A percentile compares a stretch with the other conserved stretches of the same genome.
Evolutionary conservation across 768 basidiomycete genomes (phyloP).

Genomic region (Harrya chromipes): DNA sequence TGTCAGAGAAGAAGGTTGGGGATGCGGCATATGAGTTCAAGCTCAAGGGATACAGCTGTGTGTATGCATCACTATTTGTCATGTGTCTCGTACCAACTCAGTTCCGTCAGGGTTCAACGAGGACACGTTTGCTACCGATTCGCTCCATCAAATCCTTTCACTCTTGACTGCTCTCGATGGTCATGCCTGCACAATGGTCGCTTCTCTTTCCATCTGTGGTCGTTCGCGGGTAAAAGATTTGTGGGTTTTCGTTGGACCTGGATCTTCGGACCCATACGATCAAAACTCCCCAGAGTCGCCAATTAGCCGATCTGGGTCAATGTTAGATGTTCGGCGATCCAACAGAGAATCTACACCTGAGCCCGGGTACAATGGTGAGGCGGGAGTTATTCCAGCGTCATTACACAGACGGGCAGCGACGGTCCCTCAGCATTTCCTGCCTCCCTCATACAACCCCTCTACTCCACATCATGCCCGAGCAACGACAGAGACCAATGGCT

Average conservation of each 20-base stretch:
- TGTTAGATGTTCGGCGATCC: conserved; percentile 35
- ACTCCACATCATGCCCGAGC: conserved; percentile 32
- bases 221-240: conserved; percentile 73
- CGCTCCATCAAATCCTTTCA: conserved; percentile 65
- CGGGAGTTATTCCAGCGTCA: conserved; percentile 24
- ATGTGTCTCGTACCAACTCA: conserved; percentile 17
- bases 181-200: conserved; percentile 63
- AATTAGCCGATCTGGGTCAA: conserved; percentile 35
- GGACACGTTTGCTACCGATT: conserved; percentile 72
- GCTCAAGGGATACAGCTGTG: conserved; percentile 78
- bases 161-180: conserved; percentile 64
- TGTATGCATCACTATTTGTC: conserved; percentile 23
- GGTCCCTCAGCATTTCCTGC: conserved; percentile 25
- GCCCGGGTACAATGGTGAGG: conserved; percentile 22
- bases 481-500: conserved; percentile 32
- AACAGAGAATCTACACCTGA: conserved; percentile 33
- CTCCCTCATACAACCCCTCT: conserved; percentile 14
- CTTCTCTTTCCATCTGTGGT: conserved; percentile 68
- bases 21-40: conserved; percentile 77
- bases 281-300: conserved; percentile 35
- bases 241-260: conserved; percentile 71
- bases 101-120: conserved; percentile 65
- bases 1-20: conserved; percentile 72
- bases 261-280: conserved; percentile 29
- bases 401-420: conserved; percentile 33